phyloP scores from a whole-genome alignment of 495 filamentous ascomycete genomes.

The Tuber microsphaerosporum region DNA sequence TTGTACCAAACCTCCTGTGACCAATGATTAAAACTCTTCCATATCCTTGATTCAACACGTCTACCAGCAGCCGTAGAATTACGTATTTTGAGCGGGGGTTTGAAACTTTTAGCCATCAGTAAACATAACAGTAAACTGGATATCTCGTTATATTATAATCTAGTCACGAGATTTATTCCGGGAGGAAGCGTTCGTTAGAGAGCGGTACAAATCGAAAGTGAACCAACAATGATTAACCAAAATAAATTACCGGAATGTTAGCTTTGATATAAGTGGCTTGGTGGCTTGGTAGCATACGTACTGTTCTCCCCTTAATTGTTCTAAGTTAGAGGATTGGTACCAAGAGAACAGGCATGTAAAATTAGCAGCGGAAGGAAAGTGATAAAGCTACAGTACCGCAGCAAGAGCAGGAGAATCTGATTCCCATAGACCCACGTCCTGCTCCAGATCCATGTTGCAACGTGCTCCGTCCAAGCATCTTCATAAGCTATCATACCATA shows the following conservation, averaged over 20 bases:
- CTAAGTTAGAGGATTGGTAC: no score
- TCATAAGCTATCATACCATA: neutral
- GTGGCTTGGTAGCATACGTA: no score
- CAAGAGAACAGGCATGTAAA: no score
- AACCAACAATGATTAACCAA: neutral
- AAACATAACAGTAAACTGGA: neutral
- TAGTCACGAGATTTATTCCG: neutral
- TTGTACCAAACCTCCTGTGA: neutral
- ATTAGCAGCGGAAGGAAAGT: no score
- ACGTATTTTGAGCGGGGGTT: neutral
- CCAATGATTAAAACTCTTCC: neutral
- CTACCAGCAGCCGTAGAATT: neutral
- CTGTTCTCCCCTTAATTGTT: no score
- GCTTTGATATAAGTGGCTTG: no score
- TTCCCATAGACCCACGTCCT: neutral
- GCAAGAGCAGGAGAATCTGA: neutral
- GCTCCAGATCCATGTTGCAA: neutral
- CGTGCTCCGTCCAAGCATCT: neutral
- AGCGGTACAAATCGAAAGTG: neutral
- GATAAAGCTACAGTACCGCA: no score
- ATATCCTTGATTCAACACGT: neutral
- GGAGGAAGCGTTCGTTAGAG: neutral
- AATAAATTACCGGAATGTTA: neutral
- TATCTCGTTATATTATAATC: neutral
- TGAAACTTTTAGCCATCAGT: neutral